phyloP scores from a whole-genome alignment of 176 grass and related monocot genomes.

The Carex parvula region DNA sequence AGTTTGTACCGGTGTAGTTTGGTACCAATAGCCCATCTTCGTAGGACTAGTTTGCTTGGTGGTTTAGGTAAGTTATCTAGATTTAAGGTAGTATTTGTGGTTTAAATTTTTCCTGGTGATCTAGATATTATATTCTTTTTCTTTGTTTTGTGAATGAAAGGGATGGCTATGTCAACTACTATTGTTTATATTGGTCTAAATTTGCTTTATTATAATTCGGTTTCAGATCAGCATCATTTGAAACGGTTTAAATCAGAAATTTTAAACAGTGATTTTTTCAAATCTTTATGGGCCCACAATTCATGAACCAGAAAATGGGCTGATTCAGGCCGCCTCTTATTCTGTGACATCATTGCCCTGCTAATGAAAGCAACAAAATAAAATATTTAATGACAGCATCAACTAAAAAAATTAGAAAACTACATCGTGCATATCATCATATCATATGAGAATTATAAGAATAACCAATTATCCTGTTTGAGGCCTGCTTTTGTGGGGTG shows the following conservation, averaged over 20 bases:
- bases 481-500: neutral
- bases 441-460: neutral
- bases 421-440: neutral
- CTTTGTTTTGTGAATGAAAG: neutral
- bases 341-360: neutral
- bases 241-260: neutral
- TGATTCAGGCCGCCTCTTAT: neutral
- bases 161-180: neutral
- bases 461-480: neutral
- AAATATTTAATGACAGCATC: neutral
- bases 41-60: neutral
- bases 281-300: constrained; percentile 11
- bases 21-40: neutral
- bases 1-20: neutral
- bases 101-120: neutral
- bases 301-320: neutral
- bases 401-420: neutral
- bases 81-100: neutral
- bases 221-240: neutral
- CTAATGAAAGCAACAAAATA: neutral
- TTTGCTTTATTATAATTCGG: neutral
- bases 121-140: neutral
- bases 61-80: neutral
- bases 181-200: neutral
- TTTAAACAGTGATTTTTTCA: neutral